phyloP scores from a whole-genome alignment of 371 early-diverging fungal species.

The Circinella umbellata region DNA sequence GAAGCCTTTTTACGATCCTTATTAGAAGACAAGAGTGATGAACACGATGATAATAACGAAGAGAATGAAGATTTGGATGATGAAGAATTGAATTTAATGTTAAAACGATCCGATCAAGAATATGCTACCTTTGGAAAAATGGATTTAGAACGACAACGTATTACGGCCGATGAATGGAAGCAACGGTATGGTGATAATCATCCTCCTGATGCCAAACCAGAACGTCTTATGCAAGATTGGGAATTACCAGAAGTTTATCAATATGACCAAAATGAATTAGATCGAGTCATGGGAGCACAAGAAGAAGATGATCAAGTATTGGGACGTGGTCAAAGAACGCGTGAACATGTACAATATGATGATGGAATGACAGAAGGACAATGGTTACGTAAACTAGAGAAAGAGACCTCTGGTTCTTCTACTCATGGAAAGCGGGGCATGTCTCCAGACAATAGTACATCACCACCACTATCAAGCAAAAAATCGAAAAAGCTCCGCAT shows the following conservation, averaged over 20 bases:
- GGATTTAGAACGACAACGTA: conserved; percentile 53
- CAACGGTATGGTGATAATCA: conserved; percentile 38
- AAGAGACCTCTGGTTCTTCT: conserved; percentile 5
- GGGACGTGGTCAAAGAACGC: conserved; percentile 77
- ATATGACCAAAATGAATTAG: conserved; percentile 39
- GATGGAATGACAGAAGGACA: conserved; percentile 96
- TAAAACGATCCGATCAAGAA: conserved; percentile 55
- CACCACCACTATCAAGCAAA: background rate
- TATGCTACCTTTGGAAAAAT: conserved; percentile 47
- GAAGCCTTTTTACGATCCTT: conserved; percentile 72
- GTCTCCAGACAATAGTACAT: background rate
- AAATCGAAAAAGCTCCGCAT: conserved; percentile 5
- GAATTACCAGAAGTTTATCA: conserved; percentile 90
- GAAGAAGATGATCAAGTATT: background rate
- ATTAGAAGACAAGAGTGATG: conserved; percentile 27
- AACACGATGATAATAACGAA: conserved; percentile 51
- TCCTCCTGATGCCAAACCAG: conserved; percentile 54
- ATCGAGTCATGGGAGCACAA: background rate
- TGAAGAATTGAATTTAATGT: conserved; percentile 67
- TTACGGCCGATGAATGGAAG: conserved; percentile 43
- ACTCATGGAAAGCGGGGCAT: conserved; percentile 11
- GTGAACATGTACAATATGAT: conserved; percentile 80
- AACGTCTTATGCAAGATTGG: conserved; percentile 81
- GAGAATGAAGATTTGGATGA: conserved; percentile 70
- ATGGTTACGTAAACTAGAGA: conserved; percentile 58